These are phyloP conservation scores for Ceratocystiopsis sp. DNA, from an alignment of 2,329 filamentous ascomycete genomes.

Conservation along the genomic window DNA sequence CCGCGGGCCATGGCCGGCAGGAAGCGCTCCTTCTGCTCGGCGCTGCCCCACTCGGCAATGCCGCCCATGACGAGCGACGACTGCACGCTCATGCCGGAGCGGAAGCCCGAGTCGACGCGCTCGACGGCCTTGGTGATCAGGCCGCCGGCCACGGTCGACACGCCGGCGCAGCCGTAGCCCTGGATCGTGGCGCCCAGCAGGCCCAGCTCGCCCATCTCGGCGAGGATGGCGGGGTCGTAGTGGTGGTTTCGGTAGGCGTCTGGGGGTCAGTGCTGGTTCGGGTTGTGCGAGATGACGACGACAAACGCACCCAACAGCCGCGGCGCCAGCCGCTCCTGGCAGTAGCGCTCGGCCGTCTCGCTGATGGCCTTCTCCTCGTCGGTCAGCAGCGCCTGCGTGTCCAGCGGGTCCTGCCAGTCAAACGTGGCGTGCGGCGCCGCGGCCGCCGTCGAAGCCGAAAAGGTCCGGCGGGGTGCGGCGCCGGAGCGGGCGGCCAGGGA, in stretches of 20 bases:
- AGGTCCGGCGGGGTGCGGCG: background rate
- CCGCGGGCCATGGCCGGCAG: constrained; percentile 62
- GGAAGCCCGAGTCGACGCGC: constrained; percentile 71
- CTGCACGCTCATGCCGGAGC: constrained; percentile 77
- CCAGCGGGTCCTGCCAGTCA: constrained; percentile 84
- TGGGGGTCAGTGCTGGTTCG: constrained; percentile 6
- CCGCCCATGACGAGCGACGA: constrained; percentile 74
- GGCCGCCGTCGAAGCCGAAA: no score
- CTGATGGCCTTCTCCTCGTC: constrained; percentile 83
- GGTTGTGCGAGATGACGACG: no score
- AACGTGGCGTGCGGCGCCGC: constrained; percentile 26
- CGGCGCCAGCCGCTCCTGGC: constrained; percentile 74
- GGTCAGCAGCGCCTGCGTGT: constrained; percentile 57
- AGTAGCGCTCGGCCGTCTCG: constrained; percentile 85
- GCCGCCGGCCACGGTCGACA: constrained; percentile 64
- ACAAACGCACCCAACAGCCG: constrained; percentile 68
- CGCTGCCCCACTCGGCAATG: constrained; percentile 65
- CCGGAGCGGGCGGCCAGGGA: background rate
- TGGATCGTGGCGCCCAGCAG: constrained; percentile 67
- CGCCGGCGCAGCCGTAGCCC: constrained; percentile 70
- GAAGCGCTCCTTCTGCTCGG: constrained; percentile 66
- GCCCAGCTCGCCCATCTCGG: constrained; percentile 75
- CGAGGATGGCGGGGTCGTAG: constrained; percentile 63
- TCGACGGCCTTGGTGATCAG: constrained; percentile 77
- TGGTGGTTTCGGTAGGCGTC: constrained; percentile 52